Evolutionary conservation across 1,139 yeast genomes (phyloP), one percentile per base, ranked within the genome.

Genomic region (Cylindricascospora bacillispora): DNA sequence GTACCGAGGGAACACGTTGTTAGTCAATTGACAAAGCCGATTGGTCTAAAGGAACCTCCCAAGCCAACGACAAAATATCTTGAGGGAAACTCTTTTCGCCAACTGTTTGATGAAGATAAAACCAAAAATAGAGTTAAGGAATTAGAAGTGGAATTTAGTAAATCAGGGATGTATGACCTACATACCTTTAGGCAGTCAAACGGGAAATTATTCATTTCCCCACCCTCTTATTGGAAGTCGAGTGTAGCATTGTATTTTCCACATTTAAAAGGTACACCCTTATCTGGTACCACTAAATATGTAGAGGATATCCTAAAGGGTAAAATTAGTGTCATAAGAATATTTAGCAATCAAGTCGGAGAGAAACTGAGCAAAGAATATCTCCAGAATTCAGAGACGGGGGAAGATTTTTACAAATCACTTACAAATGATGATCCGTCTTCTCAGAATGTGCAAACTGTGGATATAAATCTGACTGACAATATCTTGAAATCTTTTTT

Each of bases 241-340:
- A 92, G 80, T n/a, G 77, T 70, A 46, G 66, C 97, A 0, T 60
- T 74, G 32, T 89, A 70, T 49, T 82, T 89, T 58, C 95, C 97
- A n/a, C 85, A 85, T 47, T 63, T 89, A 36, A 54, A 59, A 18
- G 93, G 81, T 0, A 64, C 63, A 15, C 65, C 77, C 1, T 52
- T 89, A 25, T 47, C 41, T 1, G 57, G 63, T 14, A 22, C 27
- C 1, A 53, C 57, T n/a, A 56, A 61, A 18, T 47, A 63, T 12
- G 51, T 66, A 28, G 70, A 67, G 36, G 45, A 43, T 20, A 25
- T 16, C 10, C 27, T 52, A 32, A 40, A 31, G 27, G 56, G 40
- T 41, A 56, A 50, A 59, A 33, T 45, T 3, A 49, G 48, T 21
- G 40, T 54, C 13, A 39, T 54, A 4, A 39, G 50, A 22, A 32